These are phyloP conservation scores for Paramecium sexaurelia DNA, from an alignment of 73 alveolate species.

Conservation along the genomic window DNA sequence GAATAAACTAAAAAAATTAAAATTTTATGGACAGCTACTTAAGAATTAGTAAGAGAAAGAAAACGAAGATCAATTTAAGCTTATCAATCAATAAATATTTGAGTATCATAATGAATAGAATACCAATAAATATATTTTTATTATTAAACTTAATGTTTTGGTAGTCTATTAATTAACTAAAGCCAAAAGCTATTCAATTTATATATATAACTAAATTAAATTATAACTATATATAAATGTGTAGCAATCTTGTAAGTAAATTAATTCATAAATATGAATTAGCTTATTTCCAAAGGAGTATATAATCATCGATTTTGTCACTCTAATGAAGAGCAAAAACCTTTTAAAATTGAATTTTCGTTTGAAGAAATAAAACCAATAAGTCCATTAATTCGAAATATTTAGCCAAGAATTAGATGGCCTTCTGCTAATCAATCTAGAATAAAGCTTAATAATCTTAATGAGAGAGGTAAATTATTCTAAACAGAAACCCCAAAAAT, in stretches of 20 bases:
- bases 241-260: constrained; percentile 24
- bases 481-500: neutral
- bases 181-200: neutral
- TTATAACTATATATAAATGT: neutral
- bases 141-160: neutral
- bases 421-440: constrained; percentile 27
- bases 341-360: constrained; percentile 9
- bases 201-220: too few species aligned
- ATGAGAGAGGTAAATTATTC: neutral
- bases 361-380: neutral
- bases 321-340: neutral
- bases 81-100: neutral
- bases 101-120: constrained; percentile 2
- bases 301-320: neutral
- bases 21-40: constrained; percentile 12
- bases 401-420: neutral
- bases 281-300: neutral
- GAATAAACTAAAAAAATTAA: constrained; percentile 41
- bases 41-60: neutral
- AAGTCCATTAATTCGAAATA: neutral
- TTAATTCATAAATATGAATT: neutral
- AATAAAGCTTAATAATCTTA: neutral
- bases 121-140: neutral
- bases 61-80: neutral
- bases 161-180: neutral